Percentiles rank a stretch among this genome's conserved stretches.
Evolutionary conservation across 2,329 filamentous ascomycete species (phyloP).

Genomic region (Pseudocercospora fijiensis): DNA sequence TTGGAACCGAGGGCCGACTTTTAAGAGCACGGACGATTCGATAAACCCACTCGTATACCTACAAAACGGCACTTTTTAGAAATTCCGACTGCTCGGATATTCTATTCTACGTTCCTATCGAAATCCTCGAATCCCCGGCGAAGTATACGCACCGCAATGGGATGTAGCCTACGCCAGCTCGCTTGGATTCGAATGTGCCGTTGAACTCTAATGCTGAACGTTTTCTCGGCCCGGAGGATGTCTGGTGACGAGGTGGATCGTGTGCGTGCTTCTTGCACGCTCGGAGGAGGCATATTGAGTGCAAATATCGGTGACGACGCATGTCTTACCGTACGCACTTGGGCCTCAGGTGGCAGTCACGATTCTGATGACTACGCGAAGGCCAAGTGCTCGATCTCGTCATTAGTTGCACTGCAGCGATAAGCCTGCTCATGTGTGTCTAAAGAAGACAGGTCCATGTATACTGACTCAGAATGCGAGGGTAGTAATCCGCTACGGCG

Average conservation of each 20-base stretch:
- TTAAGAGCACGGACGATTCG: no score
- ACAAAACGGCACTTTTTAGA: no score
- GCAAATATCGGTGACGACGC: not conserved
- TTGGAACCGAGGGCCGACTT: no score
- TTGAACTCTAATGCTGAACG: constrained; percentile 2
- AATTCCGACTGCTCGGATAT: no score
- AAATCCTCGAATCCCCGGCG: no score
- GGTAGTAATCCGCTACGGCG: no score
- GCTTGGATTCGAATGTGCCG: not conserved
- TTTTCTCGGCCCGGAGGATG: not conserved
- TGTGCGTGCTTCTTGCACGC: not conserved
- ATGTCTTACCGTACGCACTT: not conserved
- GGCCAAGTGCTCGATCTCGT: not conserved
- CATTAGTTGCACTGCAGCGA: not conserved
- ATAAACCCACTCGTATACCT: no score
- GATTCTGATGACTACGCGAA: not conserved
- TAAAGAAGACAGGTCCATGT: not conserved
- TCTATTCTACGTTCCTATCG: no score
- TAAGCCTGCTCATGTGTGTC: not conserved
- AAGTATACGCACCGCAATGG: not conserved
- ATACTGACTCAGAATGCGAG: no score
- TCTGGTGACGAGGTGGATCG: not conserved
- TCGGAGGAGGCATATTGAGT: not conserved
- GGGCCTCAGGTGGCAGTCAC: not conserved
- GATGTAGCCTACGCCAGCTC: not conserved